Percentiles rank a stretch among this genome's conserved stretches.
These are phyloP conservation scores for Lentinula novae-zelandiae DNA, from an alignment of 1,284 basidiomycete species.

Conservation along the genomic window DNA sequence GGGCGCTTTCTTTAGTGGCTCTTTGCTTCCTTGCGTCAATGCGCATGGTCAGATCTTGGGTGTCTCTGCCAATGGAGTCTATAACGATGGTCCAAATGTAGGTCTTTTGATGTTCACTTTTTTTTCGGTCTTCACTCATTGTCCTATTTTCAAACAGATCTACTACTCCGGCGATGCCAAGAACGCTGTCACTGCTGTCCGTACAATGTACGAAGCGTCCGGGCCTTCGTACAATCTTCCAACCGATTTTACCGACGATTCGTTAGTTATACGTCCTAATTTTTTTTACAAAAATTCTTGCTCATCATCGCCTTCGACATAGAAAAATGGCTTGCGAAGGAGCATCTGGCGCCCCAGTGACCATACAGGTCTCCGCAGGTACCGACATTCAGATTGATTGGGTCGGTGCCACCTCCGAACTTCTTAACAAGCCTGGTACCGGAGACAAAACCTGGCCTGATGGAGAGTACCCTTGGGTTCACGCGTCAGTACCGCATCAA, in stretches of 20 bases:
- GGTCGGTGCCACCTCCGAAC: conserved; percentile 12
- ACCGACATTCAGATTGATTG: conserved; percentile 2
- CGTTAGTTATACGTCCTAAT: not conserved
- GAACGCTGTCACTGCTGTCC: conserved; percentile 9
- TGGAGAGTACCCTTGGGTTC: conserved; percentile 9
- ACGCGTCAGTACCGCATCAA: conserved; percentile 6
- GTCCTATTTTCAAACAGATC: not conserved
- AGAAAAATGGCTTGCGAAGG: conserved; percentile 15
- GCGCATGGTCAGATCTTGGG: conserved; percentile 12
- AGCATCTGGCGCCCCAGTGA: conserved; percentile 5
- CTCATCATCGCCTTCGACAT: not conserved
- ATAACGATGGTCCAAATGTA: conserved; percentile 13
- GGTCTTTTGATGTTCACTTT: not conserved
- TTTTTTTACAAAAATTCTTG: not conserved
- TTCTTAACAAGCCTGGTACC: conserved; percentile 8
- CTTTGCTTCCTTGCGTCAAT: conserved; percentile 1
- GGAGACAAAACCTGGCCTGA: not conserved
- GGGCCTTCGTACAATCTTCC: conserved; percentile 5
- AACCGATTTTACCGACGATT: conserved; percentile 11
- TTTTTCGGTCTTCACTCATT: not conserved
- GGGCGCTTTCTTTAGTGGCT: not conserved
- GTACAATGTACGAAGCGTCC: conserved; percentile 8
- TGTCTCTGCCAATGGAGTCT: conserved; percentile 6
- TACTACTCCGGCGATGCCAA: conserved; percentile 11
- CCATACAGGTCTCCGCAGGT: conserved; percentile 8